These are phyloP conservation scores for Aspergillus sparsus DNA, from an alignment of 495 filamentous ascomycete genomes.

Conservation along the genomic window DNA sequence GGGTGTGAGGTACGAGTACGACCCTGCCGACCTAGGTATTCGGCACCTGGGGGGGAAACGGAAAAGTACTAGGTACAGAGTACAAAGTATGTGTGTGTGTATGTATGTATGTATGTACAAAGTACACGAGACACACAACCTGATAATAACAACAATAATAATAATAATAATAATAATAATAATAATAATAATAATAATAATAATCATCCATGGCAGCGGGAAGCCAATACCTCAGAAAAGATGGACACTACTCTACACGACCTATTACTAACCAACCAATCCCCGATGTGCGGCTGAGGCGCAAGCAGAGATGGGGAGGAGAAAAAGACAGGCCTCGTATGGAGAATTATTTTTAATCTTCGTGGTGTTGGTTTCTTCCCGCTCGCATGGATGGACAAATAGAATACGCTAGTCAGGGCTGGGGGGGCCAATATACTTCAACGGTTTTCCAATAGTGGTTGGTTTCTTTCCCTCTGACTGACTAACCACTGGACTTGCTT, in stretches of 20 bases:
- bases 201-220: neutral
- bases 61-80: too few species aligned
- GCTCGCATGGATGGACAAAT: neutral
- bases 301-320: slow-evolving; percentile 26
- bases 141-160: neutral
- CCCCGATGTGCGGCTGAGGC: slow-evolving; percentile 25
- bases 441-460: slow-evolving; percentile 24
- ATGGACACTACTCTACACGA: too few species aligned
- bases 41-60: too few species aligned
- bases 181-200: neutral
- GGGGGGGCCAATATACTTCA: slow-evolving; percentile 13
- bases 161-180: neutral
- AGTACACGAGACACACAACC: too few species aligned
- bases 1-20: too few species aligned
- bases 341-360: slow-evolving; percentile 24
- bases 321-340: slow-evolving; percentile 17
- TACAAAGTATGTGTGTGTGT: too few species aligned
- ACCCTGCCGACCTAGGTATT: too few species aligned
- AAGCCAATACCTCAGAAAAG: slow-evolving; percentile 10
- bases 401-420: neutral
- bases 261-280: slow-evolving; percentile 4
- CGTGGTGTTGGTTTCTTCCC: slow-evolving; percentile 1
- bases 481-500: neutral
- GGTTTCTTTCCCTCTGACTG: neutral
- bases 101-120: too few species aligned